Conservation (phyloP, 148 eudicot genomes). For the Pharnaceum exiguum region DNA sequence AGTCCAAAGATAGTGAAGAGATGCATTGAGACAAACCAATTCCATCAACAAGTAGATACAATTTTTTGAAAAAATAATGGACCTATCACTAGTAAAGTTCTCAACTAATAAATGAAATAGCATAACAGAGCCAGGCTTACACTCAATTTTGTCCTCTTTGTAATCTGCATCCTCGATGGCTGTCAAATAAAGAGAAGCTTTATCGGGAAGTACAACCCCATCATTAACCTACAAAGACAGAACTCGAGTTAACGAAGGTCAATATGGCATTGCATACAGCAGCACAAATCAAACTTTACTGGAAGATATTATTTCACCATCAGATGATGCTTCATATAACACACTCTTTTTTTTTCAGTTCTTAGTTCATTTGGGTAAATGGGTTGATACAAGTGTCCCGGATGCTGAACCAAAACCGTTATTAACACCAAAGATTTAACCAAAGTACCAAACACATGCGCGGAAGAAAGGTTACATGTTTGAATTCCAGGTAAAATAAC, state of each 20-base stretch:
- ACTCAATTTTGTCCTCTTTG: slow-evolving; percentile 98
- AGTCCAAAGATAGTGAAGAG: neutral
- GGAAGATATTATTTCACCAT: neutral
- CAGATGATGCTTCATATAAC: neutral
- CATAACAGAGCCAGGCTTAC: slow-evolving; percentile 37
- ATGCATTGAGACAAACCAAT: neutral
- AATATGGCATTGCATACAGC: neutral
- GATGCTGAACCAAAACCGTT: too few relatives aligned
- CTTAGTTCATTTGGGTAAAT: too few relatives aligned
- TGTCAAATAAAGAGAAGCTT: slow-evolving; percentile 81
- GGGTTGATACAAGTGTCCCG: too few relatives aligned
- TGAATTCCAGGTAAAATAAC: too few relatives aligned
- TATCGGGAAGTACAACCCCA: slow-evolving; percentile 88
- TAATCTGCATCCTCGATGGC: slow-evolving; percentile 98
- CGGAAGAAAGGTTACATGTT: too few relatives aligned
- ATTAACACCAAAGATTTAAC: too few relatives aligned
- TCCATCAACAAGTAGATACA: neutral
- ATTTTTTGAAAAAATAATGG: neutral
- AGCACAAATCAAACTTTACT: slow-evolving; percentile 4
- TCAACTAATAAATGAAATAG: neutral
- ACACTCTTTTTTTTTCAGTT: too few relatives aligned
- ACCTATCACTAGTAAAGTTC: neutral
- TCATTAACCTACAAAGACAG: slow-evolving; percentile 46
- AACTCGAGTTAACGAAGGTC: neutral
- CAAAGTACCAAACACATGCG: too few relatives aligned